Percentiles rank a stretch among this genome's conserved stretches.
Conservation (phyloP, 1,284 basidiomycete species). For the Pisolithus thermaeus region DNA sequence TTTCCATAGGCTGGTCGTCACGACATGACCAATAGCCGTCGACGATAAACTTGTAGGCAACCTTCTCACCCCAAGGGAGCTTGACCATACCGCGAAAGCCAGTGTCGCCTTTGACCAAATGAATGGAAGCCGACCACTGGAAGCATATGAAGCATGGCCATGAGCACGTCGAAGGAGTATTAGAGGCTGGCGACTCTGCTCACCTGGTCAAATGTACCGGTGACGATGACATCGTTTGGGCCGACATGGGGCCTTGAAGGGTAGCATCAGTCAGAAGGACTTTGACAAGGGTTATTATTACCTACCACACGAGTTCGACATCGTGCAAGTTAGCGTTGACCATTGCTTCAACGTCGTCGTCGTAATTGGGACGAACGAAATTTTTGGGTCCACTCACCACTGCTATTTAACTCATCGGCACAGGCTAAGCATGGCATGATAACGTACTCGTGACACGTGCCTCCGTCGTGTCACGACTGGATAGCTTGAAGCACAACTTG, state of each 20-base stretch:
- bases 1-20: slow-evolving; percentile 53
- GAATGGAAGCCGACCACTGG: slow-evolving; percentile 63
- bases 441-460: not conserved
- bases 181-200: slow-evolving; percentile 21
- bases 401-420: slow-evolving; percentile 19
- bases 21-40: slow-evolving; percentile 64
- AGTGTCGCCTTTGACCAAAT: slow-evolving; percentile 43
- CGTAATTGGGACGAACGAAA: slow-evolving; percentile 17
- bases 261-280: slow-evolving; percentile 4
- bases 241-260: slow-evolving; percentile 40
- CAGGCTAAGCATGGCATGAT: slow-evolving; percentile 19
- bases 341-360: slow-evolving; percentile 25
- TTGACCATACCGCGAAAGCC: slow-evolving; percentile 54
- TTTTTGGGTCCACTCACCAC: not conserved
- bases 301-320: slow-evolving; percentile 43
- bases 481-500: slow-evolving; percentile 1
- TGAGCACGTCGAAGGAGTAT: slow-evolving; percentile 7
- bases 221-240: slow-evolving; percentile 59
- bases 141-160: not conserved
- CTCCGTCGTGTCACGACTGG: too few relatives aligned
- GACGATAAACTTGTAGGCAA: slow-evolving; percentile 75
- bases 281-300: slow-evolving; percentile 9
- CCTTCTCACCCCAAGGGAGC: slow-evolving; percentile 60
- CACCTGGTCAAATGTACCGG: slow-evolving; percentile 75
- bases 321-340: slow-evolving; percentile 37